Evolutionary conservation across 257 asterid genomes (phyloP), one percentile per base, ranked within the genome.

Genomic region (Plantago ovata): DNA sequence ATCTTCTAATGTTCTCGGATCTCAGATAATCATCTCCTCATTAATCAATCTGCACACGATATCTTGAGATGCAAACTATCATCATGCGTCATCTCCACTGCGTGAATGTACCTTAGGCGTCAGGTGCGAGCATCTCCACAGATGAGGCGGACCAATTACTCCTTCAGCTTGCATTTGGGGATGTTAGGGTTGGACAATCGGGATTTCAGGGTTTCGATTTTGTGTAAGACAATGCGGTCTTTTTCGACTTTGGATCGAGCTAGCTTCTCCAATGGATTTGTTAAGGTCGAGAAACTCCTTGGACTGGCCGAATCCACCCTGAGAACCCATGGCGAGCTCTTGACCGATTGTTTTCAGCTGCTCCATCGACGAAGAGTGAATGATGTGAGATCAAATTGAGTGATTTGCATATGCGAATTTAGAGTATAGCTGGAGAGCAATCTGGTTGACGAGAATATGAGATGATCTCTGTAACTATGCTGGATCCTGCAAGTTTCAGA

Each of bases 241-340:
- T 92, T 95, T 74, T 89, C 97, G 10, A 95, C 83, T 58, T 92
- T 92, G 76, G 97, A 88, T 84, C 95, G 94, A 56, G 95, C n/a
- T n/a, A n/a, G n/a, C 67, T 75, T 92, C 97, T 14, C 98, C 98
- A 46, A 92, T 92, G 13, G 95, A 92, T 66, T 88, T 92, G 60
- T 88, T 84, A 59, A 88, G 94, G 83, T 88, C 98, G 10, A 84
- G 83, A 69, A 85, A 89, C 76, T 92, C 98, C 48, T 88, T 92
- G 8, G 98, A 85, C 64, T 92, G 95, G 21, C 93, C 87, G 60
- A 87, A 85, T 43, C 94, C 95, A 21, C 87, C 95, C 72, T 84
- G 98, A 75, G 97, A 89, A 71, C 97, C 85, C 99, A 89, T 93
- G 42, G 96, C 92, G 77, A 89, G 96, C 94, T 89, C 99, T 75